phyloP scores from a whole-genome alignment of 2,329 filamentous ascomycete species.

The Fusarium chuoi region DNA sequence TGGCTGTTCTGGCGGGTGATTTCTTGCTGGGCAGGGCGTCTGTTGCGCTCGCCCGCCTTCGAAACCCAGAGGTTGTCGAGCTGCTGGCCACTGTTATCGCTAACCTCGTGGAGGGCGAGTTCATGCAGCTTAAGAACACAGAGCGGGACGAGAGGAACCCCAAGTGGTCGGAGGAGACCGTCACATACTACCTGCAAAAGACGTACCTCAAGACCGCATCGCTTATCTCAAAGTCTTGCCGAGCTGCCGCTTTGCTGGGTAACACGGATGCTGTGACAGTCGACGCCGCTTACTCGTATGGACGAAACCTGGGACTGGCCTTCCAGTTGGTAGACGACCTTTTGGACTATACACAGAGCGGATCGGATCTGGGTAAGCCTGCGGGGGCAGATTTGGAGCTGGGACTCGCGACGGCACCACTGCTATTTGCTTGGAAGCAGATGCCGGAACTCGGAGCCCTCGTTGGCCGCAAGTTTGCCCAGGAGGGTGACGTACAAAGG shows the following conservation, averaged over 20 bases:
- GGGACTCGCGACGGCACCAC: constrained; percentile 90
- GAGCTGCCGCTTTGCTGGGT: constrained; percentile 87
- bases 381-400: constrained; percentile 94
- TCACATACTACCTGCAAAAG: constrained; percentile 96
- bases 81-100: constrained; percentile 95
- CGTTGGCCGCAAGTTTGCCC: constrained; percentile 89
- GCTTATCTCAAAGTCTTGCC: constrained; percentile 94
- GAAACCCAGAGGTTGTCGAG: constrained; percentile 94
- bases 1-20: constrained; percentile 97
- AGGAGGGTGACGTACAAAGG: constrained; percentile 84
- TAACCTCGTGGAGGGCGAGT: constrained; percentile 97
- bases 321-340: constrained; percentile 99
- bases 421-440: constrained; percentile 95
- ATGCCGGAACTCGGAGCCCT: constrained; percentile 85
- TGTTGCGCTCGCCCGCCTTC: constrained; percentile 87
- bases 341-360: constrained; percentile 93
- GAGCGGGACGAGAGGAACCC: constrained; percentile 86
- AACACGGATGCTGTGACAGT: constrained; percentile 80
- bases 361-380: constrained; percentile 89
- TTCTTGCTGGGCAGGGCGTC: constrained; percentile 94
- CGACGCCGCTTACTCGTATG: constrained; percentile 91
- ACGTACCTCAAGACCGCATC: constrained; percentile 98
- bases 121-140: constrained; percentile 99
- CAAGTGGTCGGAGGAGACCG: constrained; percentile 85
- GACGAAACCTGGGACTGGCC: constrained; percentile 90